These are phyloP conservation scores for Calendula officinalis DNA, from an alignment of 129 eudicot species.

Conservation along the genomic window DNA sequence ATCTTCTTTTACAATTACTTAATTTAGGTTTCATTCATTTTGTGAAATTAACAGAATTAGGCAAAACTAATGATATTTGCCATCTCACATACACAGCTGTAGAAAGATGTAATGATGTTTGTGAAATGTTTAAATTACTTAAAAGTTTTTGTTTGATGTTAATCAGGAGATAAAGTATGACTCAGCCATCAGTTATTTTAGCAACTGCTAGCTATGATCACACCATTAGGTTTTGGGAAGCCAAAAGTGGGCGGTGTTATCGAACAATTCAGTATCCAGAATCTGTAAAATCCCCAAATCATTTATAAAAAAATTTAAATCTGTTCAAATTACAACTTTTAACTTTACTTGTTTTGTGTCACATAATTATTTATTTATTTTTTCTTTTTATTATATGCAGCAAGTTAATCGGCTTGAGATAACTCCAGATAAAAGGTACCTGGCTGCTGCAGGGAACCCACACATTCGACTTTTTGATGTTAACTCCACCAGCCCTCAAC, in stretches of 20 bases:
- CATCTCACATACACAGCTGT: neutral
- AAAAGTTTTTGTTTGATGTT: slow-evolving; percentile 12
- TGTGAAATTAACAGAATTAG: neutral
- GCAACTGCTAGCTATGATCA: slow-evolving; percentile 99
- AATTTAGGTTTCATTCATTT: neutral
- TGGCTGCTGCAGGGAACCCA: slow-evolving; percentile 98
- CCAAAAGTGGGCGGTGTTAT: slow-evolving; percentile 88
- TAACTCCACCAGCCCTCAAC: slow-evolving; percentile 83
- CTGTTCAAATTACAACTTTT: neutral
- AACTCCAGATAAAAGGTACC: slow-evolving; percentile 85
- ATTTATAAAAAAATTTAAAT: neutral
- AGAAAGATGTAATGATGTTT: neutral
- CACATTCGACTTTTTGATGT: slow-evolving; percentile 91
- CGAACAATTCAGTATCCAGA: slow-evolving; percentile 96
- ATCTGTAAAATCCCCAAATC: slow-evolving; percentile 54
- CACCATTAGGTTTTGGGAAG: slow-evolving; percentile 97
- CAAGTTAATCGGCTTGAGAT: slow-evolving; percentile 97
- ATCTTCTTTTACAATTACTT: neutral
- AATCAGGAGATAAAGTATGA: slow-evolving; percentile 44
- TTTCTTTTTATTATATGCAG: slow-evolving; percentile 28
- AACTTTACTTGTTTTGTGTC: slow-evolving; percentile 16
- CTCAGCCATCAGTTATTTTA: slow-evolving; percentile 80
- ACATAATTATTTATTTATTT: slow-evolving; percentile 2
- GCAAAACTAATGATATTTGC: neutral
- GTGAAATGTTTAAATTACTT: slow-evolving; percentile 1